Base-by-base conservation (phyloP, 148 eudicot genomes). In the Tetragonia tetragonoides region DNA sequence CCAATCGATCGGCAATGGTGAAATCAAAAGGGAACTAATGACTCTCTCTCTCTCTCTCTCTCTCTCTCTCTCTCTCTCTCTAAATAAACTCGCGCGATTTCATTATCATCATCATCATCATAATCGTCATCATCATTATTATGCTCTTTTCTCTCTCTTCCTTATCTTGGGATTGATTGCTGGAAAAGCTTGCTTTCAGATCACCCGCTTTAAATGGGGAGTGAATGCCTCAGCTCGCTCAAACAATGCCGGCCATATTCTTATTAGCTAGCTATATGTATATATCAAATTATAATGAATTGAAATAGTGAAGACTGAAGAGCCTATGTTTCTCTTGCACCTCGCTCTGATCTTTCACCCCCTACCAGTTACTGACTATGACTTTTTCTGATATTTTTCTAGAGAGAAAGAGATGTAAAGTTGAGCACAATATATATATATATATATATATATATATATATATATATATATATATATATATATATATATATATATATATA, bases 361-460 rank as follows among this genome's bases (percentile, higher is more conserved):
- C 11, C 49, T 78, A 89, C 93, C 91, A 87, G 90, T 83, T 79
- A 79, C 84, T 87, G 97, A 92, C 79, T 76, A 84, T 78, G 92
- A 92, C 90, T 16, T 49, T 18, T 8, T 46, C 20, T 18, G 9
- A 20, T 68, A 12, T 15, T 18, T 39, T 23, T 62, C 11, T 62
- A 14, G 67, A 63, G 67, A 28, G 67, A n/a, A 3, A 3, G 37
- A n/a, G 40, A 28, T 7, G 21, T 28, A 62, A 21, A 10, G 4
- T n/a, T n/a, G n/a, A n/a, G n/a, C n/a, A n/a, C n/a, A n/a, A n/a
- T n/a, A n/a, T n/a, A n/a, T n/a, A n/a, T n/a, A n/a, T n/a, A n/a
- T n/a, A n/a, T n/a, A n/a, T n/a, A n/a, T n/a, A n/a, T n/a, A n/a
- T n/a, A n/a, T n/a, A n/a, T n/a, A n/a, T n/a, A n/a, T n/a, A n/a